Percentiles rank a stretch among this genome's conserved stretches.
phyloP scores from a whole-genome alignment of 2,329 filamentous ascomycete species.

The Lasiodiplodia hormozganensis region DNA sequence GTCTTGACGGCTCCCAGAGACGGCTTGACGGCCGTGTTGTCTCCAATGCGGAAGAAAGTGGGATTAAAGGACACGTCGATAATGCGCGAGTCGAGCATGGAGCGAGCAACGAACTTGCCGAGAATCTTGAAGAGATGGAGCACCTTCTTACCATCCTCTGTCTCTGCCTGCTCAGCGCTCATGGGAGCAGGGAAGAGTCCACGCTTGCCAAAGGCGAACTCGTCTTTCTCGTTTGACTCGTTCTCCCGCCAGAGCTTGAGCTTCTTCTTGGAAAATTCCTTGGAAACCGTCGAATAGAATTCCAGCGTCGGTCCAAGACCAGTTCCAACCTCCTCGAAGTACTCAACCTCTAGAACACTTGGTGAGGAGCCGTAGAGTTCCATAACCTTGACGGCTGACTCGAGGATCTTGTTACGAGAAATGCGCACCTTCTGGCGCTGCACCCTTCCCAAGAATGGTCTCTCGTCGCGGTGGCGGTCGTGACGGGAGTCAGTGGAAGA shows the following conservation, averaged over 20 bases:
- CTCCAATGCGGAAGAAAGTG: constrained; percentile 94
- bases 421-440: constrained; percentile 99
- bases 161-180: constrained; percentile 75
- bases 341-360: constrained; percentile 95
- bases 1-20: constrained; percentile 89
- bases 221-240: constrained; percentile 73
- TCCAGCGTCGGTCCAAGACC: constrained; percentile 94
- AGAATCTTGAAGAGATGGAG: constrained; percentile 90
- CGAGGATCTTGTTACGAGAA: constrained; percentile 89
- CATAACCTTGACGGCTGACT: constrained; percentile 98
- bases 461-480: constrained; percentile 83
- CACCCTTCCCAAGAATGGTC: constrained; percentile 87
- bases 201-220: constrained; percentile 83
- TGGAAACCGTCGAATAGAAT: constrained; percentile 97
- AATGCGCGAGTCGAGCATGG: constrained; percentile 97
- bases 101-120: constrained; percentile 95
- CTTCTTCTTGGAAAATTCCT: constrained; percentile 97
- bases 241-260: constrained; percentile 95
- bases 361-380: constrained; percentile 97
- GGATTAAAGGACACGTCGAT: constrained; percentile 98
- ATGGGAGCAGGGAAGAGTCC: constrained; percentile 93
- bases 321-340: constrained; percentile 98
- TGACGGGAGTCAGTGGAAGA: constrained; percentile 79
- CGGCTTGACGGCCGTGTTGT: constrained; percentile 73
- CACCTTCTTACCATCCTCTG: constrained; percentile 84